Percentiles rank a stretch among this genome's conserved stretches.
phyloP scores from a whole-genome alignment of 1,284 basidiomycete species.

The Sporisorium iseilematis-ciliati region DNA sequence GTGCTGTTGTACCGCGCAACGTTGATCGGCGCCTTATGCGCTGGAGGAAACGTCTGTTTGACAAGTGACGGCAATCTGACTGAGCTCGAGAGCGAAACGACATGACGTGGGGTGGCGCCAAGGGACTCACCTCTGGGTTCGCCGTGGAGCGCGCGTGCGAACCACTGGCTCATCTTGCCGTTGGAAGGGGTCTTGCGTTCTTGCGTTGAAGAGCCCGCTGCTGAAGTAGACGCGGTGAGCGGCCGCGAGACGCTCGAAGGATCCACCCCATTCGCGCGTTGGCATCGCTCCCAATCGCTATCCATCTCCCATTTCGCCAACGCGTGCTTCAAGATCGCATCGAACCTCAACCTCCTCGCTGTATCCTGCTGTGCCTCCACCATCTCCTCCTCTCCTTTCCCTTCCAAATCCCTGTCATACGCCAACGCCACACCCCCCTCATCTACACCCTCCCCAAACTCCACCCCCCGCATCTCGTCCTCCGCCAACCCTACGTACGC shows the following conservation, averaged over 20 bases:
- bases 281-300: slow-evolving; percentile 50
- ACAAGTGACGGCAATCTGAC: slow-evolving; percentile 31
- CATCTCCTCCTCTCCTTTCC: slow-evolving; percentile 9
- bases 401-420: slow-evolving; percentile 18
- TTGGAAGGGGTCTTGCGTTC: neutral
- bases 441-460: slow-evolving; percentile 49
- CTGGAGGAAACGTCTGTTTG: slow-evolving; percentile 26
- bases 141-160: slow-evolving; percentile 28
- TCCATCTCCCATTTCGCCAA: slow-evolving; percentile 57
- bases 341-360: slow-evolving; percentile 38
- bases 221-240: neutral
- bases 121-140: slow-evolving; percentile 33
- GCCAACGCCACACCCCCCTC: slow-evolving; percentile 14
- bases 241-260: slow-evolving; percentile 20
- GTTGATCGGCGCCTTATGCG: slow-evolving; percentile 69
- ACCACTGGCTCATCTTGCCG: slow-evolving; percentile 20
- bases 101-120: slow-evolving; percentile 17
- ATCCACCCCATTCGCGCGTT: slow-evolving; percentile 37
- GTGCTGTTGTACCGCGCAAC: slow-evolving; percentile 70
- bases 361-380: slow-evolving; percentile 34
- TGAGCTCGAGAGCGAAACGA: slow-evolving; percentile 42
- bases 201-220: neutral
- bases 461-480: slow-evolving; percentile 45
- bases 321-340: slow-evolving; percentile 48
- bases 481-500: slow-evolving; percentile 54